These are phyloP conservation scores for Alternaria hordeiaustralica DNA, from an alignment of 2,329 filamentous ascomycete species.

Conservation along the genomic window DNA sequence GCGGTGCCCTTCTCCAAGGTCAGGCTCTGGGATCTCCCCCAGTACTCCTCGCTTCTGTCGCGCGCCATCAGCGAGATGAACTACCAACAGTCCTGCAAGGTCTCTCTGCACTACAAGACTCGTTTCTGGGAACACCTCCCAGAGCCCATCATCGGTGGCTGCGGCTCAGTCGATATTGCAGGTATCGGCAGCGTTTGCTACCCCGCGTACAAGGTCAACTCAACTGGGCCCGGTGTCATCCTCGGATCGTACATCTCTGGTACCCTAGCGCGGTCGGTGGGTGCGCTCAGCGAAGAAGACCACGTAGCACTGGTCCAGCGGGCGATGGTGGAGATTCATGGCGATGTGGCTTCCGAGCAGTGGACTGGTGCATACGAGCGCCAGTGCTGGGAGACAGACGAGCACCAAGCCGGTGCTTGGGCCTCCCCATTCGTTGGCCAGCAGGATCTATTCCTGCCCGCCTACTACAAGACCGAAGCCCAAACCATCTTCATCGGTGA, in stretches of 20 bases:
- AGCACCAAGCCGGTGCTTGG: constrained; percentile 69
- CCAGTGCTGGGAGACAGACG: constrained; percentile 70
- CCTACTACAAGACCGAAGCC: constrained; percentile 74
- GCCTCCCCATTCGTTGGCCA: constrained; percentile 66
- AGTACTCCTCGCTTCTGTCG: constrained; percentile 57
- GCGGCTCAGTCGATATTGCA: constrained; percentile 65
- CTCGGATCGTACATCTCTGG: constrained; percentile 65
- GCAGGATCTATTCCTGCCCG: constrained; percentile 72
- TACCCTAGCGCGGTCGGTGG: constrained; percentile 54
- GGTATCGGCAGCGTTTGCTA: constrained; percentile 70
- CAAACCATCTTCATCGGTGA: constrained; percentile 68
- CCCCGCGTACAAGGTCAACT: constrained; percentile 70
- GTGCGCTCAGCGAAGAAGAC: constrained; percentile 61
- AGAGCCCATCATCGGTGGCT: constrained; percentile 68
- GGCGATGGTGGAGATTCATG: constrained; percentile 73
- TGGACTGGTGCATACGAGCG: constrained; percentile 71
- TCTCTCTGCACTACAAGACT: constrained; percentile 71
- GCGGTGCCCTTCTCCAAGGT: constrained; percentile 70
- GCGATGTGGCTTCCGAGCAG: constrained; percentile 63
- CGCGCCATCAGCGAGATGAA: constrained; percentile 59
- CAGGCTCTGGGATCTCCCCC: constrained; percentile 66
- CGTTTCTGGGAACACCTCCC: constrained; percentile 65
- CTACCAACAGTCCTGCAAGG: constrained; percentile 60
- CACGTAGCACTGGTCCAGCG: constrained; percentile 69
- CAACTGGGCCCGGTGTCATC: constrained; percentile 66